These are phyloP conservation scores for Amauroascus verrucosus DNA, from an alignment of 2,329 filamentous ascomycete genomes.

Conservation along the genomic window DNA sequence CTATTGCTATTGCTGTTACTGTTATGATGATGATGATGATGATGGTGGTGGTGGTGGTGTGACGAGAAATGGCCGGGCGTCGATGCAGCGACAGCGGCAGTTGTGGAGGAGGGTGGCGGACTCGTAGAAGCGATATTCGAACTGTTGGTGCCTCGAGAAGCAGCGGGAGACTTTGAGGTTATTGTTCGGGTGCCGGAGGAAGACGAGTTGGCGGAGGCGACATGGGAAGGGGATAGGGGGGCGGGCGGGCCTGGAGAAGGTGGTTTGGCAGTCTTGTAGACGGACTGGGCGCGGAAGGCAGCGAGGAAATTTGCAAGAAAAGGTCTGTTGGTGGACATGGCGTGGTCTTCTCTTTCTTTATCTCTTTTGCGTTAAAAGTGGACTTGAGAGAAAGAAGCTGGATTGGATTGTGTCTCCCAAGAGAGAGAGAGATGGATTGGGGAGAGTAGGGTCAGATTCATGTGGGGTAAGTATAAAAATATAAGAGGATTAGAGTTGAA, in stretches of 20 bases:
- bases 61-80: slow-evolving; percentile 20
- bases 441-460: background rate
- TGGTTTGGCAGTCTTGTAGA: slow-evolving; percentile 45
- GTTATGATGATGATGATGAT: slow-evolving; percentile 31
- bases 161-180: slow-evolving; percentile 35
- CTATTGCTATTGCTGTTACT: background rate
- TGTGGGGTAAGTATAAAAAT: background rate
- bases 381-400: no score
- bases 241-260: slow-evolving; percentile 25
- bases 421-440: no score
- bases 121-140: slow-evolving; percentile 10
- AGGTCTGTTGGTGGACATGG: slow-evolving; percentile 55
- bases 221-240: slow-evolving; percentile 24
- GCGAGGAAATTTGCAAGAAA: slow-evolving; percentile 59
- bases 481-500: no score
- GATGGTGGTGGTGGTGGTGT: slow-evolving; percentile 27
- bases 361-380: no score
- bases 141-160: slow-evolving; percentile 18
- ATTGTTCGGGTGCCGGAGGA: slow-evolving; percentile 36
- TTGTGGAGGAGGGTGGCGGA: slow-evolving; percentile 29
- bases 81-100: slow-evolving; percentile 17
- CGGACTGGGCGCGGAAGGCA: slow-evolving; percentile 55
- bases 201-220: slow-evolving; percentile 29
- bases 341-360: background rate
- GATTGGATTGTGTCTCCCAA: no score